Conservation (phyloP, 1,284 basidiomycete genomes). For the Inonotus obliquus region DNA sequence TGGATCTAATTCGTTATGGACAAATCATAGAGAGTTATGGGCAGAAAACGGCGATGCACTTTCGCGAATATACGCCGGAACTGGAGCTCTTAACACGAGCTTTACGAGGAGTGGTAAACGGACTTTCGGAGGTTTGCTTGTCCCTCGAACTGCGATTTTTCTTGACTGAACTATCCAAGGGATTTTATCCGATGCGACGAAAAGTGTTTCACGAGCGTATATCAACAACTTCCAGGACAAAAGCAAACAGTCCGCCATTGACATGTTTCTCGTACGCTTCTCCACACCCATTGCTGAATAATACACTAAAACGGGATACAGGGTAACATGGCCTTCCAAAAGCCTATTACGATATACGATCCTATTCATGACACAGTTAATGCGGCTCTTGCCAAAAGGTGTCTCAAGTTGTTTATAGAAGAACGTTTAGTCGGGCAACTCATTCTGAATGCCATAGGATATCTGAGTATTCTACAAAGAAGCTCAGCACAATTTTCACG, state of each 20-base stretch:
- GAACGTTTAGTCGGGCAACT: neutral
- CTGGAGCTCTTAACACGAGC: constrained; percentile 93
- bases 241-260: constrained; percentile 91
- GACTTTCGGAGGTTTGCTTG: constrained; percentile 67
- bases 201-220: constrained; percentile 92
- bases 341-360: constrained; percentile 88
- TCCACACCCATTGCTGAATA: neutral
- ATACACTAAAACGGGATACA: constrained; percentile 27
- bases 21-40: constrained; percentile 90
- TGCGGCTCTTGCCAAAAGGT: constrained; percentile 64
- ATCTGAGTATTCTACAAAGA: constrained; percentile 82
- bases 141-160: neutral
- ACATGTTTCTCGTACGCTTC: constrained; percentile 79
- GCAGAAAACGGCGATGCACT: constrained; percentile 93
- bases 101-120: constrained; percentile 94
- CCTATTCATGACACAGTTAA: constrained; percentile 89
- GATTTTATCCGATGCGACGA: constrained; percentile 92
- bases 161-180: constrained; percentile 38
- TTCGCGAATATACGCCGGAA: constrained; percentile 93
- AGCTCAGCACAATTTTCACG: constrained; percentile 70
- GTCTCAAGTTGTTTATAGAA: constrained; percentile 15
- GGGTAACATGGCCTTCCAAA: constrained; percentile 90
- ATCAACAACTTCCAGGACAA: constrained; percentile 99
- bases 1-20: constrained; percentile 71
- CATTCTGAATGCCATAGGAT: constrained; percentile 40